phyloP scores from a whole-genome alignment of 257 asterid genomes.

The Thymus mandschuricus region DNA sequence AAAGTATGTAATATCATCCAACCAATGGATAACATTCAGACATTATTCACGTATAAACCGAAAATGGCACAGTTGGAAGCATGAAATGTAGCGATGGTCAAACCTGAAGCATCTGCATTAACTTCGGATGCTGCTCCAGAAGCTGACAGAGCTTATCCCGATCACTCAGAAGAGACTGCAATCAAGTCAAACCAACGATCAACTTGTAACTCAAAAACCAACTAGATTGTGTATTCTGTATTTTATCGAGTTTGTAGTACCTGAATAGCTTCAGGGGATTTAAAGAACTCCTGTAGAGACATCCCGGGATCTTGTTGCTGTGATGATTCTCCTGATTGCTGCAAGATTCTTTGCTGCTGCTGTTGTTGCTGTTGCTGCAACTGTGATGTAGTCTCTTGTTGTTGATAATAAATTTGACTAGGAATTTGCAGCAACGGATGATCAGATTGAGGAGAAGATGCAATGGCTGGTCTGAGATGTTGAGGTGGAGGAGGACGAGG shows the following conservation, averaged over 20 bases:
- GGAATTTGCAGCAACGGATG: slow-evolving; percentile 44
- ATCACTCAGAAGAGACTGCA: slow-evolving; percentile 72
- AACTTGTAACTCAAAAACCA: slow-evolving; percentile 8
- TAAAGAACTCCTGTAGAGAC: slow-evolving; percentile 69
- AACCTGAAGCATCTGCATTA: slow-evolving; percentile 90
- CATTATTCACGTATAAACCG: neutral
- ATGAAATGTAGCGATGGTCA: neutral
- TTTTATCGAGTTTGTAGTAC: slow-evolving; percentile 33
- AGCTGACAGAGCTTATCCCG: slow-evolving; percentile 93
- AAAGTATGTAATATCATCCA: neutral
- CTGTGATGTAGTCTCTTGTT: slow-evolving; percentile 50
- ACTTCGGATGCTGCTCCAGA: slow-evolving; percentile 91
- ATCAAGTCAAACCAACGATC: slow-evolving; percentile 21
- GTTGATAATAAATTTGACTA: slow-evolving; percentile 52
- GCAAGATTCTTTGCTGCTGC: slow-evolving; percentile 38
- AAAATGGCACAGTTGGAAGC: neutral
- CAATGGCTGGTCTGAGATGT: slow-evolving; percentile 73
- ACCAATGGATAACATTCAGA: neutral
- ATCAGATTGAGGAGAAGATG: slow-evolving; percentile 74
- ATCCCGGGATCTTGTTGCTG: slow-evolving; percentile 73
- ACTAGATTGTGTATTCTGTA: neutral
- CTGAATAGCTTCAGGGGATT: slow-evolving; percentile 87
- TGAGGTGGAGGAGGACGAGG: slow-evolving; percentile 86
- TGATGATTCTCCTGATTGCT: slow-evolving; percentile 50
- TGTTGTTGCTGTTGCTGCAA: slow-evolving; percentile 47